Evolutionary conservation across 1,284 basidiomycete species (phyloP).

Genomic region (Leccinum pachyderme): DNA sequence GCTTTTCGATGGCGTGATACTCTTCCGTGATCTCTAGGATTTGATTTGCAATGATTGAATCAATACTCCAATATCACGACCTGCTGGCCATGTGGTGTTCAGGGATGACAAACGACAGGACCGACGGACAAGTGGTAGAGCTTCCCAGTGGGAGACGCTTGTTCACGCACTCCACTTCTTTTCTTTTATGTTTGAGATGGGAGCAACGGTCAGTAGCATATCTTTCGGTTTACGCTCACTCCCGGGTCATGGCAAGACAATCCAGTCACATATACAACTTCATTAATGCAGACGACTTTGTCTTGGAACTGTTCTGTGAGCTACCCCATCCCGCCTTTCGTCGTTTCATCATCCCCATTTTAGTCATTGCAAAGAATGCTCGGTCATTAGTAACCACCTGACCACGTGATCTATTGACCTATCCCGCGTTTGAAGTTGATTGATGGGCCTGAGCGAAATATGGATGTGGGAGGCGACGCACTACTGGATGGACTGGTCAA

Average conservation of each 20-base stretch:
- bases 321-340: no score
- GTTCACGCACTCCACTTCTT: conserved; percentile 43
- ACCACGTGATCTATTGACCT: no score
- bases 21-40: background rate
- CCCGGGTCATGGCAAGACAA: conserved; percentile 21
- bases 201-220: conserved; percentile 20
- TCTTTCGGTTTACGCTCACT: background rate
- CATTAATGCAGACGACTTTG: conserved; percentile 34
- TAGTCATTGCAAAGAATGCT: conserved; percentile 39
- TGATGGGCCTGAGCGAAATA: no score
- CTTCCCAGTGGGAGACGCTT: conserved; percentile 29
- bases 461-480: no score
- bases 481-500: no score
- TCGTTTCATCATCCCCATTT: background rate
- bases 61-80: conserved; percentile 32
- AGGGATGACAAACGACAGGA: conserved; percentile 42
- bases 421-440: no score
- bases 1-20: background rate
- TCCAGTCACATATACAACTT: conserved; percentile 36
- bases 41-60: background rate
- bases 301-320: conserved; percentile 35
- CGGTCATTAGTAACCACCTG: no score
- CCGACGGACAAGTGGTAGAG: conserved; percentile 37
- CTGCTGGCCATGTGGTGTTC: conserved; percentile 41
- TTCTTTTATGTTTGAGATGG: conserved; percentile 45